Conservation (phyloP, 2,329 filamentous ascomycete genomes). For the Tolypocladium endophyticum region DNA sequence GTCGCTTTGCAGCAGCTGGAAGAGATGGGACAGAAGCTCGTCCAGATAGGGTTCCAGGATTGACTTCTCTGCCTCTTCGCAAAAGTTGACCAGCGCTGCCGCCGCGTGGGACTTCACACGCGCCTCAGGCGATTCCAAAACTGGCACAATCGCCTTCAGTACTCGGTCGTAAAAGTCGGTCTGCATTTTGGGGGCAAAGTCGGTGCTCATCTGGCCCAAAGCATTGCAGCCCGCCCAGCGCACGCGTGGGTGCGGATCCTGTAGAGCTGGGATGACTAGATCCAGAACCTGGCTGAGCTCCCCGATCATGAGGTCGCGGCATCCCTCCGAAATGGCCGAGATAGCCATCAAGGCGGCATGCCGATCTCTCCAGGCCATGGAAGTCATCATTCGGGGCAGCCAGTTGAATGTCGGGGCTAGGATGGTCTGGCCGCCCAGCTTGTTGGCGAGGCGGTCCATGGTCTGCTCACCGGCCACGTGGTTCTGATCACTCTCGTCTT, state of each 20-base stretch:
- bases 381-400: slow-evolving; percentile 96
- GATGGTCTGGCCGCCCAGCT: slow-evolving; percentile 88
- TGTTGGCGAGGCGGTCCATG: slow-evolving; percentile 96
- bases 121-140: slow-evolving; percentile 79
- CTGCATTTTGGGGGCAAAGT: slow-evolving; percentile 97
- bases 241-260: slow-evolving; percentile 85
- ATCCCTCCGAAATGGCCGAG: slow-evolving; percentile 95
- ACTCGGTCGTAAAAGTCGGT: slow-evolving; percentile 85
- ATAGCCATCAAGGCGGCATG: slow-evolving; percentile 98
- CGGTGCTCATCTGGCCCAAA: slow-evolving; percentile 98
- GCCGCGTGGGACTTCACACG: slow-evolving; percentile 95
- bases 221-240: slow-evolving; percentile 97
- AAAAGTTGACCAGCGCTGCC: slow-evolving; percentile 97
- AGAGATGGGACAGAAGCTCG: slow-evolving; percentile 71
- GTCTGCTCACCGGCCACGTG: slow-evolving; percentile 97
- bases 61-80: slow-evolving; percentile 90
- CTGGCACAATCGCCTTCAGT: slow-evolving; percentile 83
- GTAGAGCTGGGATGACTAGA: slow-evolving; percentile 83
- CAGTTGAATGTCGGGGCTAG: slow-evolving; percentile 90
- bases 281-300: slow-evolving; percentile 91
- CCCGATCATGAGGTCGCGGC: slow-evolving; percentile 87
- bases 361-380: slow-evolving; percentile 85
- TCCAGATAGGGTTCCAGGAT: slow-evolving; percentile 90
- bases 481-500: slow-evolving; percentile 93
- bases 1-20: slow-evolving; percentile 78